Evolutionary conservation across 495 filamentous ascomycete species (phyloP).

Genomic region (Achaetomiella virescens): DNA sequence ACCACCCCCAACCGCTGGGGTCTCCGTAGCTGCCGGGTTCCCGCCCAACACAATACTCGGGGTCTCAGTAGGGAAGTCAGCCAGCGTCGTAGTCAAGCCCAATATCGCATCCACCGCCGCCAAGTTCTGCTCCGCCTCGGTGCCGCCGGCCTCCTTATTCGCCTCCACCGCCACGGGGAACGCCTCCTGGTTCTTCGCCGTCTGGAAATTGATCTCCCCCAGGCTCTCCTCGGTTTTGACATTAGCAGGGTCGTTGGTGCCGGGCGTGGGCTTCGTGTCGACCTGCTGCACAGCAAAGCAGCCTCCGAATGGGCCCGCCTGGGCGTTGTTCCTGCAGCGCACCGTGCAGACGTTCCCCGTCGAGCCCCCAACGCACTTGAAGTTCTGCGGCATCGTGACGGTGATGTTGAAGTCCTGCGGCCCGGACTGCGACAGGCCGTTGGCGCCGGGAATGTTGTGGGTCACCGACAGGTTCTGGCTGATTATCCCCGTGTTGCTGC

Average conservation of each 20-base stretch:
- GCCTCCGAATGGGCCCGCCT: constrained; percentile 51
- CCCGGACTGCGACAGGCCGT: constrained; percentile 20
- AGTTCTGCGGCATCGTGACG: constrained; percentile 11
- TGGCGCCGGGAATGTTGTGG: constrained; percentile 41
- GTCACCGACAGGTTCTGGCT: constrained; percentile 37
- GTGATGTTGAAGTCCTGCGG: background rate
- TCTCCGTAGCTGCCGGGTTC: background rate
- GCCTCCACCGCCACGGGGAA: constrained; percentile 32
- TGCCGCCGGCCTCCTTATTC: constrained; percentile 30
- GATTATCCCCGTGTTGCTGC: constrained; percentile 39
- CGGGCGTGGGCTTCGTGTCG: constrained; percentile 23
- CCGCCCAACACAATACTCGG: background rate
- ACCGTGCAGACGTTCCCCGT: constrained; percentile 51
- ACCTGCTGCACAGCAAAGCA: constrained; percentile 44
- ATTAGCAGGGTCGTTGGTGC: constrained; percentile 30
- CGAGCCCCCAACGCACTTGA: constrained; percentile 39
- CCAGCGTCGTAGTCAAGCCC: background rate
- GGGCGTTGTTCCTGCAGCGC: constrained; percentile 48
- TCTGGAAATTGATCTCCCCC: constrained; percentile 25
- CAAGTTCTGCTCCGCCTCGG: constrained; percentile 25
- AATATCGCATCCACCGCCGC: constrained; percentile 26
- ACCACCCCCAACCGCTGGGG: background rate
- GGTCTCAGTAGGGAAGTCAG: background rate
- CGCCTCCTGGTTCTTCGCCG: constrained; percentile 29
- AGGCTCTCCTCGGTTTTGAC: constrained; percentile 28